Percentiles rank a stretch among this genome's conserved stretches.
phyloP scores from a whole-genome alignment of 768 basidiomycete genomes.

The Lactifluus volemus region DNA sequence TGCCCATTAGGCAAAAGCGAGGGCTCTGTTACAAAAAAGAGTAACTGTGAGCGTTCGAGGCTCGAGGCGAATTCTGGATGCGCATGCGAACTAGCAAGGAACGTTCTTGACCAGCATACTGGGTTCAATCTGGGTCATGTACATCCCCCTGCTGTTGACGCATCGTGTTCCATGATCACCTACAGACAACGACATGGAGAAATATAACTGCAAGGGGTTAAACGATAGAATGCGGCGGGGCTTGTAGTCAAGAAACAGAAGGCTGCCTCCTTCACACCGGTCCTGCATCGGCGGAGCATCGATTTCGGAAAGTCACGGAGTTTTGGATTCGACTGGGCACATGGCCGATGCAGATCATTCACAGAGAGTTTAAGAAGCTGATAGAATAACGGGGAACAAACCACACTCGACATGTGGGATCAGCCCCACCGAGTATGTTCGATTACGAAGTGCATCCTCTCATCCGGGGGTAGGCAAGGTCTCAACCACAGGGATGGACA shows the following conservation, averaged over 20 bases:
- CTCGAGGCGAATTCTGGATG: not conserved
- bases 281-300: not conserved
- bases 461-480: not conserved
- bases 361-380: not conserved
- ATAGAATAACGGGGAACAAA: not conserved
- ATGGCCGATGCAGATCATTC: not conserved
- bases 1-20: not conserved
- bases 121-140: not conserved
- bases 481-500: not conserved
- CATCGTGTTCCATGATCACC: not conserved
- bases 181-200: not conserved
- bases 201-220: not conserved
- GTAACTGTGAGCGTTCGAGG: not conserved
- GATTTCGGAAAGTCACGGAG: conserved; percentile 1
- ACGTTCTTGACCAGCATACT: not conserved
- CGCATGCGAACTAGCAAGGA: conserved; percentile 1
- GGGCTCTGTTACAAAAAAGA: not conserved
- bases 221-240: not conserved
- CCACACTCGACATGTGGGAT: not conserved
- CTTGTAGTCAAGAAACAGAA: not conserved
- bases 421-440: not conserved
- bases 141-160: not conserved
- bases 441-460: not conserved
- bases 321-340: not conserved
- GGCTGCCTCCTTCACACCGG: not conserved